These are phyloP conservation scores for Thielaviopsis musarum DNA, from an alignment of 2,329 filamentous ascomycete genomes.

Conservation along the genomic window DNA sequence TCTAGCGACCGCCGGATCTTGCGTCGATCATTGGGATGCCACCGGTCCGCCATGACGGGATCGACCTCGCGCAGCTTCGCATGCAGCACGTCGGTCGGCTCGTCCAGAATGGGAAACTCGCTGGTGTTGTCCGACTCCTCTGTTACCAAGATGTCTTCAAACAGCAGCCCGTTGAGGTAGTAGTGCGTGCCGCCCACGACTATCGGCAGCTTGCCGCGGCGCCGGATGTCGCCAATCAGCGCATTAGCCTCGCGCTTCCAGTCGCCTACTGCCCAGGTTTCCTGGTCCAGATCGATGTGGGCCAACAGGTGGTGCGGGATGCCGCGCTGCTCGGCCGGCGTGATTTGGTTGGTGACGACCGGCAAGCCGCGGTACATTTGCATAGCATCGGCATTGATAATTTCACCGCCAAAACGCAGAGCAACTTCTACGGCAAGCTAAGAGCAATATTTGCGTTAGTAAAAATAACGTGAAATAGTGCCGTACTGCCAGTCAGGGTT, in stretches of 20 bases:
- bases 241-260: slow-evolving; percentile 55
- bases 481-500: neutral
- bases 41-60: slow-evolving; percentile 72
- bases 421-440: slow-evolving; percentile 85
- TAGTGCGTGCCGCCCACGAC: slow-evolving; percentile 92
- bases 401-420: slow-evolving; percentile 66
- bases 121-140: slow-evolving; percentile 20
- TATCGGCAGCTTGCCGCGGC: slow-evolving; percentile 66
- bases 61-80: slow-evolving; percentile 63
- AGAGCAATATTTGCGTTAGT: neutral
- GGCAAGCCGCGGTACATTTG: slow-evolving; percentile 87
- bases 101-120: slow-evolving; percentile 52
- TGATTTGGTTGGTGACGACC: slow-evolving; percentile 90
- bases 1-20: slow-evolving; percentile 84
- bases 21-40: slow-evolving; percentile 85
- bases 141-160: slow-evolving; percentile 51
- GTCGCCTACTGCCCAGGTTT: slow-evolving; percentile 66
- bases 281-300: slow-evolving; percentile 55
- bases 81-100: slow-evolving; percentile 54
- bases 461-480: neutral
- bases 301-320: slow-evolving; percentile 81
- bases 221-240: slow-evolving; percentile 61
- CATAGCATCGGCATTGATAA: slow-evolving; percentile 97
- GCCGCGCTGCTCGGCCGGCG: slow-evolving; percentile 53
- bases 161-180: slow-evolving; percentile 79